These are phyloP conservation scores for Leccinum truebloodii DNA, from an alignment of 768 basidiomycete species.

Conservation along the genomic window DNA sequence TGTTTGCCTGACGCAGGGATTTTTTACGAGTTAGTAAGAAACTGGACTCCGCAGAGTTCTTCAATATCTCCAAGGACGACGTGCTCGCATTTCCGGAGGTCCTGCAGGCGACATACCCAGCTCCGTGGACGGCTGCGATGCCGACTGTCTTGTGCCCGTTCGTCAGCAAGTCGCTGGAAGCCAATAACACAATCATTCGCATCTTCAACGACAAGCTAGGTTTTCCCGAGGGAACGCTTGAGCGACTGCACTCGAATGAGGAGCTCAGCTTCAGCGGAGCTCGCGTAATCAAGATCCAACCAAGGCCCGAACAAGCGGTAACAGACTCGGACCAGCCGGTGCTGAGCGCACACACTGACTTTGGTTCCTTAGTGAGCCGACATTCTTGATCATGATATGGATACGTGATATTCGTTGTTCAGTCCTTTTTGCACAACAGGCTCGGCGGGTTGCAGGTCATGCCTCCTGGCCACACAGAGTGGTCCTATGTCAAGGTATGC, in stretches of 20 bases:
- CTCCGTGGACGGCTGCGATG: constrained; percentile 52
- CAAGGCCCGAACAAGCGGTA: constrained; percentile 18
- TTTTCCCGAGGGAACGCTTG: constrained; percentile 50
- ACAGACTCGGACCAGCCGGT: constrained; percentile 27
- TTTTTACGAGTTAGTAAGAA: neutral
- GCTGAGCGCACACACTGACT: constrained; percentile 22
- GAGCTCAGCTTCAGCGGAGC: constrained; percentile 60
- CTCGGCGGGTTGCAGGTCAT: too few species aligned
- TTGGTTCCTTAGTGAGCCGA: too few species aligned
- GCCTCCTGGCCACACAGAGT: too few species aligned
- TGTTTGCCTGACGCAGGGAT: neutral
- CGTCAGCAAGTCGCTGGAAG: constrained; percentile 53
- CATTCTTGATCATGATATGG: too few species aligned
- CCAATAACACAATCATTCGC: constrained; percentile 53
- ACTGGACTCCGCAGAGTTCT: constrained; percentile 59
- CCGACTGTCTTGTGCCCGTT: constrained; percentile 50
- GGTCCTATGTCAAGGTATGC: too few species aligned
- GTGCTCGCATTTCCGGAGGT: constrained; percentile 57
- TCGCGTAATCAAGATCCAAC: constrained; percentile 52
- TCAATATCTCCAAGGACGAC: constrained; percentile 72
- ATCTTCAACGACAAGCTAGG: constrained; percentile 27
- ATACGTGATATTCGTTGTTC: too few species aligned
- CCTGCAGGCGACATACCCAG: constrained; percentile 58
- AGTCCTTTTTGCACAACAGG: too few species aligned
- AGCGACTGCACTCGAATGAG: constrained; percentile 41